Conservation (phyloP, 495 filamentous ascomycete species). For the Beverwykella pulmonaria region DNA sequence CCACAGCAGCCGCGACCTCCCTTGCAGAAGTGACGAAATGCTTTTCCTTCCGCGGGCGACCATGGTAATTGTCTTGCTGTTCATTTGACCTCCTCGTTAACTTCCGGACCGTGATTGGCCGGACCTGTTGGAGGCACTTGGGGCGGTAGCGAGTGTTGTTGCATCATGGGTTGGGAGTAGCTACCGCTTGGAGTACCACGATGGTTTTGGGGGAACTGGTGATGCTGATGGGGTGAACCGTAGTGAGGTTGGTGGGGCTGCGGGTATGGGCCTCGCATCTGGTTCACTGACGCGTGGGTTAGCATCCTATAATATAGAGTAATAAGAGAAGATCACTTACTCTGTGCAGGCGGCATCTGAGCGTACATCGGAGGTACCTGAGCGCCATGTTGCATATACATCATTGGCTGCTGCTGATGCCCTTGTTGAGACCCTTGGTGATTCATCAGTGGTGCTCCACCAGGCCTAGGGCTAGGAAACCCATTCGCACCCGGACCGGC, state of each 20-base stretch:
- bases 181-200: constrained; percentile 39
- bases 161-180: constrained; percentile 41
- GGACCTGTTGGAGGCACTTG: constrained; percentile 36
- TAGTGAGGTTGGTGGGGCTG: constrained; percentile 39
- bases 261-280: constrained; percentile 36
- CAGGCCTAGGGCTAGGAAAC: constrained; percentile 79
- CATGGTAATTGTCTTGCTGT: neutral
- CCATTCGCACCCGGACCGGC: constrained; percentile 65
- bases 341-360: constrained; percentile 30
- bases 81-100: constrained; percentile 40
- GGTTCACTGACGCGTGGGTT: constrained; percentile 27
- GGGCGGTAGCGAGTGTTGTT: constrained; percentile 36
- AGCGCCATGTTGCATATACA: constrained; percentile 34
- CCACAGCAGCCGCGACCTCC: constrained; percentile 3
- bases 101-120: constrained; percentile 35
- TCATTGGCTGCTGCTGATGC: constrained; percentile 40
- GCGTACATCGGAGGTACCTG: constrained; percentile 34
- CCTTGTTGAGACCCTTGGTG: constrained; percentile 54
- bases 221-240: constrained; percentile 41
- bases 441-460: constrained; percentile 80
- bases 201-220: constrained; percentile 38
- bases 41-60: neutral
- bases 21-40: constrained; percentile 13
- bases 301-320: constrained; percentile 5
- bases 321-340: constrained; percentile 21